These are phyloP conservation scores for Seminavis robusta DNA, from an alignment of 108 stramenopile species.

Conservation along the genomic window DNA sequence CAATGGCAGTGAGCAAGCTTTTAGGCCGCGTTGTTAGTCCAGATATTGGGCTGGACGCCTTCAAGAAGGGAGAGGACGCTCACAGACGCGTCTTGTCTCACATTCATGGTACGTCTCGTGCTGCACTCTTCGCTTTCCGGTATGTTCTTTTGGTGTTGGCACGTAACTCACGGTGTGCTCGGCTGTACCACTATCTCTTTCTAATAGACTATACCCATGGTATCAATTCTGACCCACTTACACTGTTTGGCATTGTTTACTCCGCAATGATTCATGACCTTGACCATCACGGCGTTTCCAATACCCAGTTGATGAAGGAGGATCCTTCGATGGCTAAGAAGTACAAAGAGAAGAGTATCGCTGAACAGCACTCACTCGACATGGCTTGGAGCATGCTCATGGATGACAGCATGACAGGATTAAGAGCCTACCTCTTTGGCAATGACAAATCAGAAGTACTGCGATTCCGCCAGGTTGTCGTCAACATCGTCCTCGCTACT, in stretches of 20 bases:
- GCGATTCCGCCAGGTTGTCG: conserved; percentile 15
- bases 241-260: conserved; percentile 2
- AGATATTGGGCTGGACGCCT: too few species aligned
- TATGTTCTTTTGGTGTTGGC: too few species aligned
- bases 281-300: conserved; percentile 36
- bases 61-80: too few species aligned
- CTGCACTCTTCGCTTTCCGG: too few species aligned
- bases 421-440: conserved; percentile 3
- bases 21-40: too few species aligned
- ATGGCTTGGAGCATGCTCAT: conserved; percentile 38
- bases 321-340: conserved; percentile 29
- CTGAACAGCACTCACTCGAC: conserved; percentile 49
- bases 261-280: conserved; percentile 7
- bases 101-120: too few species aligned
- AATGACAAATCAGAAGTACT: conserved; percentile 4
- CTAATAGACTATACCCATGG: too few species aligned
- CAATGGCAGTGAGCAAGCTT: too few species aligned
- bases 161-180: too few species aligned
- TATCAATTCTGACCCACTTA: too few species aligned
- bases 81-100: too few species aligned
- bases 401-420: conserved; percentile 19
- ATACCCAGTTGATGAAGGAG: conserved; percentile 40
- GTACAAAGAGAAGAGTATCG: conserved; percentile 44
- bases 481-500: conserved; percentile 20
- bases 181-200: too few species aligned